Base-by-base conservation (phyloP, 306 rosid genomes). In the Oxytropis ochrocephala region DNA sequence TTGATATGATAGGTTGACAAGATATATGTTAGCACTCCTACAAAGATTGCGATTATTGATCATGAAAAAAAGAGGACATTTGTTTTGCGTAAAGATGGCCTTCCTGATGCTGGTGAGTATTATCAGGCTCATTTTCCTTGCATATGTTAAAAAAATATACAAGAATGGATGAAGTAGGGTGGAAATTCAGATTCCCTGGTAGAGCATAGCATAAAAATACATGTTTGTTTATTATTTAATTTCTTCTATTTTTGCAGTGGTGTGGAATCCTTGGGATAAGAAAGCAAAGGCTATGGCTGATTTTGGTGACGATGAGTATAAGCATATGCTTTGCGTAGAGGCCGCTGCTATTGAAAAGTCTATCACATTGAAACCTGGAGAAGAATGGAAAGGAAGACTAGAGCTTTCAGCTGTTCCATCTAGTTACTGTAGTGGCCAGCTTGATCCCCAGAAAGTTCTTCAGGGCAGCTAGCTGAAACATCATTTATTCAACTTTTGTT, bases 401-500 rank as follows among this genome's bases (percentile, higher is more conserved):
- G 99, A 95, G 76, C 92, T 91, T 63, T 91, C 97, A 52, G 89
- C 97, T 50, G 97, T 91, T 80, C 96, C 99, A 36, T 95, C 99
- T 66, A 95, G 99, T 86, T 91, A 95, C 77, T 85, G 95, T 75
- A 95, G 99, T 41, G 99, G 97, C 43, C 97, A 91, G 75, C 96
- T 95, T 43, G 96, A 91, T 83, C 99, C 97, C 63, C 95, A 44
- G 73, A 85, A 78, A 83, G 97, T 91, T 80, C 91, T 91, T 62
- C 87, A 75, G 44, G 83, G 91, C 52, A 80, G 84, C n/a, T n/a
- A n/a, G n/a, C 70, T 95, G 83, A 91, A 77, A 56, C 73, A 46
- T 71, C 74, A 35, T 47, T 55, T 81, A 70, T 71, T 67, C 59
- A 76, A 68, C 58, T 70, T 32, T 48, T 55, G 39, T 77, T 75